These are phyloP conservation scores for Solanum sejunctum DNA, from an alignment of 257 asterid genomes.

Conservation along the genomic window DNA sequence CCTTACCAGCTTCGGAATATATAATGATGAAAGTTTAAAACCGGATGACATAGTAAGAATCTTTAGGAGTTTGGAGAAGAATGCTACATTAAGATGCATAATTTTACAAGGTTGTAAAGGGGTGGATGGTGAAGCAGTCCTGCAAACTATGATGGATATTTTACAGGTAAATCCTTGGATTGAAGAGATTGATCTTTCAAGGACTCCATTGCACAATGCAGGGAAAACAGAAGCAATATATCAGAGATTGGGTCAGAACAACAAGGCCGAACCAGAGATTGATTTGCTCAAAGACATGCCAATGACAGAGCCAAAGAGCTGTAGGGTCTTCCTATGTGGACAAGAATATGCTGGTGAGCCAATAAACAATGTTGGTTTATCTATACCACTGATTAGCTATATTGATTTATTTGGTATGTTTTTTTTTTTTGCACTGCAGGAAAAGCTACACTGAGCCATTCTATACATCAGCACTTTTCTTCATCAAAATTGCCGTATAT, in stretches of 20 bases:
- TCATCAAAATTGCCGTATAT: conserved; percentile 44
- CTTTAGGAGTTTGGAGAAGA: conserved; percentile 60
- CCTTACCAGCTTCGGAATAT: conserved; percentile 38
- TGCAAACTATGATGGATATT: conserved; percentile 42
- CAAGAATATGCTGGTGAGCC: conserved; percentile 58
- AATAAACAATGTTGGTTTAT: not conserved
- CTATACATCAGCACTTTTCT: conserved; percentile 44
- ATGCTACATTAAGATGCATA: conserved; percentile 37
- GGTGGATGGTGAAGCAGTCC: conserved; percentile 55
- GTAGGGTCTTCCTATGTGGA: conserved; percentile 64
- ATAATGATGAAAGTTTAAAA: conserved; percentile 51
- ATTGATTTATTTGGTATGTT: not conserved
- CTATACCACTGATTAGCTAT: not conserved
- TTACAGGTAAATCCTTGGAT: conserved; percentile 84
- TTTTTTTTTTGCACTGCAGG: conserved; percentile 17
- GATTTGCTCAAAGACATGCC: conserved; percentile 54
- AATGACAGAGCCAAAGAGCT: conserved; percentile 51
- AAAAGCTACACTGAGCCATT: conserved; percentile 49
- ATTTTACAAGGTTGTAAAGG: conserved; percentile 77
- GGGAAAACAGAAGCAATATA: conserved; percentile 51
- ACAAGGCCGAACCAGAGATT: conserved; percentile 34
- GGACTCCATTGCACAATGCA: conserved; percentile 54
- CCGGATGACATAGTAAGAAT: conserved; percentile 35
- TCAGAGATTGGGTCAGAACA: conserved; percentile 48
- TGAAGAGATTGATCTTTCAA: conserved; percentile 50